phyloP scores from a whole-genome alignment of 257 asterid genomes.

The Fraxinus cuspidata region DNA sequence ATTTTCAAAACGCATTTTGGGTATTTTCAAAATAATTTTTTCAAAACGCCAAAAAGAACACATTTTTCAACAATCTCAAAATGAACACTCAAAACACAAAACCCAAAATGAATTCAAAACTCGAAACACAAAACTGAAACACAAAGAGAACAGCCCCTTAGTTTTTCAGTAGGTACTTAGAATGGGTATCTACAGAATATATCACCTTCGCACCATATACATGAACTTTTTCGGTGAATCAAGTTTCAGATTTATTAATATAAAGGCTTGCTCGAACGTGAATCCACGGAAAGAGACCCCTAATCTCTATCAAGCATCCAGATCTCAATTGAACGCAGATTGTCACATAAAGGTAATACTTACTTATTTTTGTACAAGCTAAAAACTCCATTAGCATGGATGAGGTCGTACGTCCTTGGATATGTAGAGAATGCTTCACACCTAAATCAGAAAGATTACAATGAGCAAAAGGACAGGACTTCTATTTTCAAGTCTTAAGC shows the following conservation, averaged over 20 bases:
- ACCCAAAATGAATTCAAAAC: too few relatives aligned
- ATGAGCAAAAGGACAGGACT: not conserved
- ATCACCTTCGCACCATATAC: not conserved
- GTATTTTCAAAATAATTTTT: too few relatives aligned
- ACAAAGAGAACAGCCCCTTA: too few relatives aligned
- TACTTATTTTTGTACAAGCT: constrained; percentile 86
- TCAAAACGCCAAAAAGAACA: too few relatives aligned
- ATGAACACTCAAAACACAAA: too few relatives aligned
- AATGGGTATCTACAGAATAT: not conserved
- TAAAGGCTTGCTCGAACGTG: not conserved
- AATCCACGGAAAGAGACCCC: not conserved
- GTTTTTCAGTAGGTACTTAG: not conserved
- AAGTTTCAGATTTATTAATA: too few relatives aligned
- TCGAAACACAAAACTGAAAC: too few relatives aligned
- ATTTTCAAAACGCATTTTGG: too few relatives aligned
- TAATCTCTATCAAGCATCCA: not conserved
- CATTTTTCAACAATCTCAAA: too few relatives aligned
- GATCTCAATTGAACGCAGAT: not conserved
- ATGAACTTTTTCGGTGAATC: not conserved
- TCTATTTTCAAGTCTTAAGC: not conserved
- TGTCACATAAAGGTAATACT: constrained; percentile 29
- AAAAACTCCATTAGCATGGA: constrained; percentile 88
- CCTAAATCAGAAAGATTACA: constrained; percentile 45
- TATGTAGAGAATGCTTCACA: constrained; percentile 96
- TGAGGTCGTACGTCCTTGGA: constrained; percentile 95